phyloP scores from a whole-genome alignment of 2,329 filamentous ascomycete genomes.

The Exophiala viscosa region DNA sequence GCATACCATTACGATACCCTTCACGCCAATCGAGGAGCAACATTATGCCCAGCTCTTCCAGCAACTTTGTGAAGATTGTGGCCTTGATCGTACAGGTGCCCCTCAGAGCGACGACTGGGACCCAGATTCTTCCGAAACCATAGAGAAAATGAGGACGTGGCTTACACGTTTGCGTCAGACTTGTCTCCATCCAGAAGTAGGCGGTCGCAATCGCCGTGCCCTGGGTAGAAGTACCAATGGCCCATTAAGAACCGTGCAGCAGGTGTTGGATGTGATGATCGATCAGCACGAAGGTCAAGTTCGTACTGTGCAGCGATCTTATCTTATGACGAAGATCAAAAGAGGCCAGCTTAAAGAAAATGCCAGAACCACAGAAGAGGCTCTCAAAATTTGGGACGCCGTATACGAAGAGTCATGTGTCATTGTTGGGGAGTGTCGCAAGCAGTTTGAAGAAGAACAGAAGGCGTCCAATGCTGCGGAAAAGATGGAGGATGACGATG shows the following conservation, averaged over 20 bases:
- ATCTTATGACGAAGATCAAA: constrained; percentile 61
- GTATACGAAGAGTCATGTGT: constrained; percentile 49
- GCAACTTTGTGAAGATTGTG: constrained; percentile 68
- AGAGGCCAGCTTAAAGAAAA: constrained; percentile 78
- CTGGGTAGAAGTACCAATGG: constrained; percentile 62
- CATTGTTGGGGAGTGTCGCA: constrained; percentile 60
- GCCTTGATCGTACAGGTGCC: constrained; percentile 60
- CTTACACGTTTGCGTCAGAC: constrained; percentile 74
- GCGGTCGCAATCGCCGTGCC: constrained; percentile 60
- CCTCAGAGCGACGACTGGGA: constrained; percentile 63
- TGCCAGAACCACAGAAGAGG: constrained; percentile 62
- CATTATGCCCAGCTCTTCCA: constrained; percentile 75
- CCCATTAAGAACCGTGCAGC: constrained; percentile 73
- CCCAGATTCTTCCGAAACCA: constrained; percentile 51
- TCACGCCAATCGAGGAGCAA: constrained; percentile 86
- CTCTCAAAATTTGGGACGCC: constrained; percentile 66
- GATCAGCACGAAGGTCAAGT: constrained; percentile 71
- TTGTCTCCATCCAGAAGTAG: constrained; percentile 80
- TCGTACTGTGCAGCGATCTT: constrained; percentile 64
- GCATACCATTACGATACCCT: constrained; percentile 82
- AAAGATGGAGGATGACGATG: constrained; percentile 35
- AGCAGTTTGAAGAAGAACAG: constrained; percentile 54
- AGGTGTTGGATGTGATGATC: constrained; percentile 88
- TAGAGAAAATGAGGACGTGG: constrained; percentile 75
- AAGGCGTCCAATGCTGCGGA: constrained; percentile 31